A percentile compares a stretch with the other conserved stretches of the same genome.
These are phyloP conservation scores for Penicillium sp. DNA, from an alignment of 2,329 filamentous ascomycete genomes.

Conservation along the genomic window DNA sequence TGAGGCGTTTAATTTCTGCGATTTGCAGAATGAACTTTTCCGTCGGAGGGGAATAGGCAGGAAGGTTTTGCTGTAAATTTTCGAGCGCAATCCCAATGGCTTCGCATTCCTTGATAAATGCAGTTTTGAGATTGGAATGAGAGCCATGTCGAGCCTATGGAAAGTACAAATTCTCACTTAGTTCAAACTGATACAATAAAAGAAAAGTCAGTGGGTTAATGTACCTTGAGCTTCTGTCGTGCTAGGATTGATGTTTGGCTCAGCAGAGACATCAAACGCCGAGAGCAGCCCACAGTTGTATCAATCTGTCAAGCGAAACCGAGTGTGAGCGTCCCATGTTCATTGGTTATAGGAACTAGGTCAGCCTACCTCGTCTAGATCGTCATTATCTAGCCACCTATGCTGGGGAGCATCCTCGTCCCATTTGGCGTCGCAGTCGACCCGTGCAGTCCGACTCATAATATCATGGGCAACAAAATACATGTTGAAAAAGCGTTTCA, in stretches of 20 bases:
- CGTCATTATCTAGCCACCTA: constrained; percentile 21
- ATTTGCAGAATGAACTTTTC: constrained; percentile 20
- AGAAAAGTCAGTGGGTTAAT: background rate
- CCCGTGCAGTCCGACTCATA: constrained; percentile 24
- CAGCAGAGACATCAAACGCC: constrained; percentile 26
- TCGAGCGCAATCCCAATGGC: constrained; percentile 13
- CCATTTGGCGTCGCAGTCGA: constrained; percentile 7
- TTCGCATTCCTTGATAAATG: constrained; percentile 8
- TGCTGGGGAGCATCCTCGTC: constrained; percentile 5
- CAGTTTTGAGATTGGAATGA: background rate
- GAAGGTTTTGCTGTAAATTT: constrained; percentile 17
- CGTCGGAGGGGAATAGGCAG: constrained; percentile 16
- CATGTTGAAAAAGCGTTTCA: constrained; percentile 17
- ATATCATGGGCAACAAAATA: constrained; percentile 34
- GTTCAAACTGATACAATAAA: background rate
- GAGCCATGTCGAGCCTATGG: background rate
- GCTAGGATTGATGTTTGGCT: constrained; percentile 20
- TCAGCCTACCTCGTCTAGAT: constrained; percentile 21
- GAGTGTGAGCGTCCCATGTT: background rate
- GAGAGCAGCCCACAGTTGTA: constrained; percentile 29
- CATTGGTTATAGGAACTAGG: background rate
- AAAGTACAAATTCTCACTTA: background rate
- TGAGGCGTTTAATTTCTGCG: constrained; percentile 27
- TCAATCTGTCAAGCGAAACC: constrained; percentile 22
- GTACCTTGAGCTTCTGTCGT: constrained; percentile 13